phyloP scores from a whole-genome alignment of 805 yeast species.

The Hanseniaspora nectarophila region DNA sequence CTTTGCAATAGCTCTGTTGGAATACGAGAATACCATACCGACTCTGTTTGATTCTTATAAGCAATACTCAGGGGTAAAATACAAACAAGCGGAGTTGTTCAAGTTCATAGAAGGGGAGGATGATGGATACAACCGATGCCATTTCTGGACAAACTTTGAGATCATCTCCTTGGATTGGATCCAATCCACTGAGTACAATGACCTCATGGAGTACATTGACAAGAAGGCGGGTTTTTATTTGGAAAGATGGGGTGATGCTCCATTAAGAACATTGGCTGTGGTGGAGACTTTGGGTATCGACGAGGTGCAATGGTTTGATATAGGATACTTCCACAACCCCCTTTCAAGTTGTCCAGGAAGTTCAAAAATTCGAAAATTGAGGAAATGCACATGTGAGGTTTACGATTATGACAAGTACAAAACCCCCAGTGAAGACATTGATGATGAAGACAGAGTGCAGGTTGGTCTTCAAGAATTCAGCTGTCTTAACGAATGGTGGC shows the following conservation, averaged over 20 bases:
- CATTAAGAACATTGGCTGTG: constrained; percentile 42
- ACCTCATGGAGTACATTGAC: constrained; percentile 54
- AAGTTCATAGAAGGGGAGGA: constrained; percentile 33
- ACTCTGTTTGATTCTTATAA: constrained; percentile 67
- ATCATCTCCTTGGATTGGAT: constrained; percentile 53
- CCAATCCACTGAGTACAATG: constrained; percentile 49
- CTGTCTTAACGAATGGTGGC: constrained; percentile 70
- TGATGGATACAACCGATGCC: constrained; percentile 63
- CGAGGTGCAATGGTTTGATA: constrained; percentile 11
- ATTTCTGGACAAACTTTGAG: constrained; percentile 83
- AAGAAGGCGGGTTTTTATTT: constrained; percentile 64
- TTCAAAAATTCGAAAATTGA: constrained; percentile 36
- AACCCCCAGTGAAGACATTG: not conserved
- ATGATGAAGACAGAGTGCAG: constrained; percentile 28
- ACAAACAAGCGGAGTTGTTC: constrained; percentile 31
- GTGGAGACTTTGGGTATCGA: not conserved
- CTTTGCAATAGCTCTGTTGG: constrained; percentile 72
- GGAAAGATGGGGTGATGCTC: constrained; percentile 95
- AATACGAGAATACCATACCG: constrained; percentile 74
- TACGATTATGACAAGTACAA: constrained; percentile 1
- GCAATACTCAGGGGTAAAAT: constrained; percentile 44
- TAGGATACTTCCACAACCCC: constrained; percentile 70
- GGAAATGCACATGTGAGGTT: constrained; percentile 53
- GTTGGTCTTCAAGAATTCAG: constrained; percentile 40
- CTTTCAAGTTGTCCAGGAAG: constrained; percentile 52